Base-by-base conservation (phyloP, 139 green algal species). In the Chlamydomonas sphaeroides region DNA sequence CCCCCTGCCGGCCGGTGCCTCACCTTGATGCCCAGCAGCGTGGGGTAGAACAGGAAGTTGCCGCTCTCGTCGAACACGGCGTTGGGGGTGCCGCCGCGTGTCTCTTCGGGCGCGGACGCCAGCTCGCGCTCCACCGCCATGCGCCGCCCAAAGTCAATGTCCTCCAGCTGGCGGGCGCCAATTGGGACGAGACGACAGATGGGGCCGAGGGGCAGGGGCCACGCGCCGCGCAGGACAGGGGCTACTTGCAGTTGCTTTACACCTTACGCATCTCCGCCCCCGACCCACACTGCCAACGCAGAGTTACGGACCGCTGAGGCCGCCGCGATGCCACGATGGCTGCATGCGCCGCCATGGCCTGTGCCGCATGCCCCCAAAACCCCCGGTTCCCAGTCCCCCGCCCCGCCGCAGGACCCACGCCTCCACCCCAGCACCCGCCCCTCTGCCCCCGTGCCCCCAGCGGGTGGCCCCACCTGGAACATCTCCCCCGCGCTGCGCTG, bases 41-140 rank as follows among this genome's bases (percentile, higher is more conserved):
- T 97, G 20, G 93, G 59, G 85, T 98, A 98, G 35, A 99, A 83
- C 51, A 99, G 56, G 78, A 98, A 97, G 85, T 98, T 95, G 70
- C 95, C 93, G 63, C 83, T 96, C 70, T 98, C 94, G 86, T 99
- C 97, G 88, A 99, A 99, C 11, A 98, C 74, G 8, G 88, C 94
- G 75, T 96, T 98, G 20, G 94, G 91, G n/a, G n/a, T n/a, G 5
- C 62, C 30, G 7, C 92, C 91, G 15, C 87, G 48, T 33, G 67
- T 84, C 39, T 65, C 42, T 25, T 86, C 81, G 32, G 68, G 57
- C n/a, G 59, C 33, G 36, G 61, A 25, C 28, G 35, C 49, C 45
- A 86, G 63, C 72, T 86, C 81, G 8, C 75, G 75, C 71, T 86
- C 81, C 45, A 80, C 69, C 1, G 87, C 90, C 85, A 93, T 80